phyloP scores from a whole-genome alignment of 768 basidiomycete species.

The Suillus ampliporus region DNA sequence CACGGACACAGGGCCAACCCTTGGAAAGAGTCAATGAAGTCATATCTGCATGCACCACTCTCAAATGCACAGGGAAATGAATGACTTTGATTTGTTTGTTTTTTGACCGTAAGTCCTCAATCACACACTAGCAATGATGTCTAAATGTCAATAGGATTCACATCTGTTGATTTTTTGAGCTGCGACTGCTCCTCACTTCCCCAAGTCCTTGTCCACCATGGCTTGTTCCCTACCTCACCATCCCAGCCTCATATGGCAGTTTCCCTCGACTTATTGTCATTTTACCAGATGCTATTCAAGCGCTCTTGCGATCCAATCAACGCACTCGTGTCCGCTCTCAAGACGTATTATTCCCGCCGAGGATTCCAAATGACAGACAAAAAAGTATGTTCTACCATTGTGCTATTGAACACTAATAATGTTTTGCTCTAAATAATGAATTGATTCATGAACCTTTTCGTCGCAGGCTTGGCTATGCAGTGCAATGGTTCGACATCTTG shows the following conservation, averaged over 20 bases:
- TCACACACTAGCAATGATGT: background rate
- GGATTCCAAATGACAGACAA: conserved; percentile 21
- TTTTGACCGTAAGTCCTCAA: conserved; percentile 10
- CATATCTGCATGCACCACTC: conserved; percentile 5
- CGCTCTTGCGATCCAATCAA: conserved; percentile 38
- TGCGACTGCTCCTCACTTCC: conserved; percentile 32
- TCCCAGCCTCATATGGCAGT: conserved; percentile 23
- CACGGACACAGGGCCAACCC: conserved; percentile 11
- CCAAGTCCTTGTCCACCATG: conserved; percentile 33
- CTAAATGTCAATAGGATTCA: conserved; percentile 20
- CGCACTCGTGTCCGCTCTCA: background rate
- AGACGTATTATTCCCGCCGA: conserved; percentile 4
- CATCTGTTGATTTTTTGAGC: conserved; percentile 11
- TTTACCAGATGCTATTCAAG: conserved; percentile 42
- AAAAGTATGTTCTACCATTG: background rate
- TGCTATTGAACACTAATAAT: conserved; percentile 13
- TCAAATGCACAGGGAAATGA: conserved; percentile 2
- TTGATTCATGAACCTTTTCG: conserved; percentile 38
- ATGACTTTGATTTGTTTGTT: background rate
- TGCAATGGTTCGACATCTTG: conserved; percentile 38
- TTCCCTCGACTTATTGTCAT: conserved; percentile 37
- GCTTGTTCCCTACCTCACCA: conserved; percentile 41
- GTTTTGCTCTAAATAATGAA: conserved; percentile 24
- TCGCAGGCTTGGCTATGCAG: conserved; percentile 24
- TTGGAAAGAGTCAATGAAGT: background rate